These are phyloP conservation scores for Monilinia fructicola DNA, from an alignment of 2,329 filamentous ascomycete genomes.

Conservation along the genomic window DNA sequence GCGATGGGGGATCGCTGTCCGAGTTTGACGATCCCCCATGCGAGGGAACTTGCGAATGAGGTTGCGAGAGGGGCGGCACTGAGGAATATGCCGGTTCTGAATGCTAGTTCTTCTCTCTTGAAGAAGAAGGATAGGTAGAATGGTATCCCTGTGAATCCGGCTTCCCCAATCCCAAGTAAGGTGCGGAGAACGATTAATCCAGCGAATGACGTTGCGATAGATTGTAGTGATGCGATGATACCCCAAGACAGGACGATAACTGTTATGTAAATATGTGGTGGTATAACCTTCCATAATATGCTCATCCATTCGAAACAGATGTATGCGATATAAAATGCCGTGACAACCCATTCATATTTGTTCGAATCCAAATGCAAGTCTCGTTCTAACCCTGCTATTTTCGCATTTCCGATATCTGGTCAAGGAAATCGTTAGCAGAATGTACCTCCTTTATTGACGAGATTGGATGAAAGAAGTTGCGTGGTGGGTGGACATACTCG, in stretches of 20 bases:
- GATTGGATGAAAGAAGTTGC: background rate
- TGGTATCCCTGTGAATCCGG: slow-evolving; percentile 63
- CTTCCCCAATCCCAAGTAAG: slow-evolving; percentile 62
- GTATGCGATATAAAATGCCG: slow-evolving; percentile 62
- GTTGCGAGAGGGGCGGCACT: slow-evolving; percentile 82
- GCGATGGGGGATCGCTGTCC: slow-evolving; percentile 67
- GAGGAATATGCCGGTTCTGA: slow-evolving; percentile 82
- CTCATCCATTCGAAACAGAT: slow-evolving; percentile 66
- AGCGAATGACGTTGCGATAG: slow-evolving; percentile 62
- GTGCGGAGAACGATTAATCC: slow-evolving; percentile 55
- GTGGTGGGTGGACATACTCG: slow-evolving; percentile 55
- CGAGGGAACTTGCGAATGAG: slow-evolving; percentile 75
- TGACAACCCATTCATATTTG: slow-evolving; percentile 61
- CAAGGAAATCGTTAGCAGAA: background rate
- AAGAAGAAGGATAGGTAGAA: slow-evolving; percentile 67
- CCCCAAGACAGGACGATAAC: slow-evolving; percentile 76
- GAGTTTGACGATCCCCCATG: slow-evolving; percentile 73
- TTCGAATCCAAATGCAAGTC: slow-evolving; percentile 54
- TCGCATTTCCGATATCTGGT: slow-evolving; percentile 61
- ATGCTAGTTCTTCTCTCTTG: slow-evolving; percentile 70
- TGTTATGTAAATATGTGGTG: slow-evolving; percentile 59
- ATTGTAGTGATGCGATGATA: slow-evolving; percentile 71
- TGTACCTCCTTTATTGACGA: background rate
- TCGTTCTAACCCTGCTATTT: slow-evolving; percentile 61
- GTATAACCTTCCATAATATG: slow-evolving; percentile 59